phyloP scores from a whole-genome alignment of 2,329 filamentous ascomycete species.

The Alternaria sp. region DNA sequence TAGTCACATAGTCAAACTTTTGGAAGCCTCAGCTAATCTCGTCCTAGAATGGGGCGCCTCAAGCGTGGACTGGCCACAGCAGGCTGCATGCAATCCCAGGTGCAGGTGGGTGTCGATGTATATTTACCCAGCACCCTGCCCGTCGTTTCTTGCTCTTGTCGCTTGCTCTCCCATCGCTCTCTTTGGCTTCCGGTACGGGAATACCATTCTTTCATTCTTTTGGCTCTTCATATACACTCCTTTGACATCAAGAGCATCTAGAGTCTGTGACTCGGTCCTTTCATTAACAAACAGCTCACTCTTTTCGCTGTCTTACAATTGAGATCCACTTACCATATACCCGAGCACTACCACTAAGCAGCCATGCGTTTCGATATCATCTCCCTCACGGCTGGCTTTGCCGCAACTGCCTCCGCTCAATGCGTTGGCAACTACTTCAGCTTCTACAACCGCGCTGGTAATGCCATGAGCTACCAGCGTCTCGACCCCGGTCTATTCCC shows the following conservation, averaged over 20 bases:
- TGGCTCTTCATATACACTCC: constrained; percentile 33
- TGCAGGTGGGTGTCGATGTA: constrained; percentile 22
- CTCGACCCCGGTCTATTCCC: constrained; percentile 49
- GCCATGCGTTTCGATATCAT: constrained; percentile 43
- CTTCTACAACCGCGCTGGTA: constrained; percentile 49
- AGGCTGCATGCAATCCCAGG: constrained; percentile 29
- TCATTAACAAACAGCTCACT: constrained; percentile 35
- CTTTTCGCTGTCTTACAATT: constrained; percentile 26
- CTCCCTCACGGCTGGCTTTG: constrained; percentile 41
- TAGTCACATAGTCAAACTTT: constrained; percentile 22
- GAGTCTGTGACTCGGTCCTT: constrained; percentile 48
- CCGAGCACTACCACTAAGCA: constrained; percentile 12
- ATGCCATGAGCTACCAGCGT: constrained; percentile 47
- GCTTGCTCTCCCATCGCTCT: constrained; percentile 13
- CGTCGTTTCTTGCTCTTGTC: constrained; percentile 31
- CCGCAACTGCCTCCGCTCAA: constrained; percentile 44
- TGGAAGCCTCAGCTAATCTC: constrained; percentile 21
- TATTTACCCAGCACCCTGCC: constrained; percentile 32
- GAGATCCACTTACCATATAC: constrained; percentile 16
- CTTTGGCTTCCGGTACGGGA: constrained; percentile 39
- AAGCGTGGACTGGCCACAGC: constrained; percentile 19
- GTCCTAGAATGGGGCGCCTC: constrained; percentile 21
- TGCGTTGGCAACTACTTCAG: constrained; percentile 52
- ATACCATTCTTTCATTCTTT: constrained; percentile 45
- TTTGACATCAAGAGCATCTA: constrained; percentile 28